These are phyloP conservation scores for Trametes villosa DNA, from an alignment of 768 basidiomycete genomes.

Conservation along the genomic window DNA sequence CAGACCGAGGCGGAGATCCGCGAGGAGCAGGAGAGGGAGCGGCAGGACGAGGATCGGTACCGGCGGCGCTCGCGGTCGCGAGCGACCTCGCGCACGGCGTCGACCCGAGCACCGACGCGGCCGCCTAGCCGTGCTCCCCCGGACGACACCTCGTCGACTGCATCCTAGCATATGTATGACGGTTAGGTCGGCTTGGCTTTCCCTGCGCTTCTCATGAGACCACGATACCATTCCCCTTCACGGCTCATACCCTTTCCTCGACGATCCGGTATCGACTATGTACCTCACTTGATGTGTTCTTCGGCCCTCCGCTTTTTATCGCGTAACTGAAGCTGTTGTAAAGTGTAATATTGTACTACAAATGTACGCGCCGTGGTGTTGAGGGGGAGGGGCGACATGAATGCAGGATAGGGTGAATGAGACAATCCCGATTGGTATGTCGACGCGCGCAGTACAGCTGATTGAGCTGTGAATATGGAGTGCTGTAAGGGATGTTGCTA, in stretches of 20 bases:
- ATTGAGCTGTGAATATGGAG: too few relatives aligned
- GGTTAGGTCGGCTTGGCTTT: background rate
- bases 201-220: background rate
- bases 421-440: too few relatives aligned
- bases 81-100: conserved; percentile 26
- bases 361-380: too few relatives aligned
- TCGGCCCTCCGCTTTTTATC: background rate
- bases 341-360: too few relatives aligned
- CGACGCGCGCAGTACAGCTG: too few relatives aligned
- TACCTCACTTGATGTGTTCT: background rate
- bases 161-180: background rate
- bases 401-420: too few relatives aligned
- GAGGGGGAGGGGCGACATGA: too few relatives aligned
- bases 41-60: conserved; percentile 25
- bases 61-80: conserved; percentile 25
- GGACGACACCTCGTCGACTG: conserved; percentile 7
- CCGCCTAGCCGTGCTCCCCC: conserved; percentile 18
- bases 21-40: conserved; percentile 47
- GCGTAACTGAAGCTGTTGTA: background rate
- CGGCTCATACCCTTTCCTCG: background rate
- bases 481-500: too few relatives aligned
- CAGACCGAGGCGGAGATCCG: conserved; percentile 54
- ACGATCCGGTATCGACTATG: background rate
- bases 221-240: background rate
- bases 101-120: conserved; percentile 18